Percentiles rank a stretch among this genome's conserved stretches.
Evolutionary conservation across 768 basidiomycete species (phyloP).

Genomic region (Pilatotrama ljubarskyi): DNA sequence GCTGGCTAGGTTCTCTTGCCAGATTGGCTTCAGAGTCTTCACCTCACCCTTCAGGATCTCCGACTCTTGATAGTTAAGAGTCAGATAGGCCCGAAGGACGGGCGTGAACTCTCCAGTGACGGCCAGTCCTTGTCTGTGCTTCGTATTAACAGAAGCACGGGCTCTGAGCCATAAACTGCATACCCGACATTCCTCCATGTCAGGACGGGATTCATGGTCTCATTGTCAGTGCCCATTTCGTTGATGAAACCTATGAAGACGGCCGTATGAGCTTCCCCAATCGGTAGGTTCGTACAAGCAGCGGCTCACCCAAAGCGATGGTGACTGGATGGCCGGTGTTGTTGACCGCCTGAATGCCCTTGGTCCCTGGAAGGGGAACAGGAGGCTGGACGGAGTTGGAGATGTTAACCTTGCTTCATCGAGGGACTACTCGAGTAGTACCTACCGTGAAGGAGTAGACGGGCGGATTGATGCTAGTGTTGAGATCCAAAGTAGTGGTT

Average conservation of each 20-base stretch:
- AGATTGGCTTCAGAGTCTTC: background rate
- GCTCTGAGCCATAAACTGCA: background rate
- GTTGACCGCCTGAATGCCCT: conserved; percentile 5
- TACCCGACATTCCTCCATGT: conserved; percentile 5
- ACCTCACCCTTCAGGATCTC: background rate
- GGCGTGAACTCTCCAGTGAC: conserved; percentile 8
- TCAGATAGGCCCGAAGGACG: conserved; percentile 7
- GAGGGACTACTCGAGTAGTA: background rate
- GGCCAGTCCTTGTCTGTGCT: background rate
- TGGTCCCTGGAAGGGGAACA: background rate
- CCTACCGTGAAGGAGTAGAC: conserved; percentile 1
- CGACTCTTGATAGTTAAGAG: background rate
- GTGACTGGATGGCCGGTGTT: background rate
- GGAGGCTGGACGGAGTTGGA: background rate
- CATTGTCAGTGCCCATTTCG: background rate
- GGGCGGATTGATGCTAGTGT: background rate
- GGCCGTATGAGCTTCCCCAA: background rate
- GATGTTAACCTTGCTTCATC: too few species aligned
- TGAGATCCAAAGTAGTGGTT: background rate
- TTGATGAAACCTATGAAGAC: conserved; percentile 1
- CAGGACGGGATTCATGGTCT: conserved; percentile 7
- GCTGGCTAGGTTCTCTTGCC: conserved; percentile 4
- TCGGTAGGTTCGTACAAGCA: too few species aligned
- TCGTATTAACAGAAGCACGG: background rate
- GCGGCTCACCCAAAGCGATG: conserved; percentile 1